Percentiles rank a stretch among this genome's conserved stretches.
phyloP scores from a whole-genome alignment of 352 stramenopile genomes.

The Globisporangium irregulare region DNA sequence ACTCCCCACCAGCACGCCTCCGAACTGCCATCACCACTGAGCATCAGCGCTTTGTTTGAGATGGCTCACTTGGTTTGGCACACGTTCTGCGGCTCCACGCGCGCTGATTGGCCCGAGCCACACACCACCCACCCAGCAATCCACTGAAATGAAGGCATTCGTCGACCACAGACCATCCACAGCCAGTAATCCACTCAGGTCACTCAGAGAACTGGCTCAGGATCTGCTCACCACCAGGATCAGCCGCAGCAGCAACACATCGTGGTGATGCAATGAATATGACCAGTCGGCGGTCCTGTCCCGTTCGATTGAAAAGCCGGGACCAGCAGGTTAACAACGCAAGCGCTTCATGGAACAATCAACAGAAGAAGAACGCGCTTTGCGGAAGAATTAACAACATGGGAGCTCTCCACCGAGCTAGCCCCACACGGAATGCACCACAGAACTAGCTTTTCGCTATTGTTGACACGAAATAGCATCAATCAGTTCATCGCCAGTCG shows the following conservation, averaged over 20 bases:
- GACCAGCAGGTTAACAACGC: neutral
- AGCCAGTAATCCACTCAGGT: neutral
- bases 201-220: neutral
- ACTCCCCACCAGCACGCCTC: neutral
- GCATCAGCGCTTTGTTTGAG: neutral
- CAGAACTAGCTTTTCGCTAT: neutral
- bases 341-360: neutral
- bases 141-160: neutral
- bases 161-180: neutral
- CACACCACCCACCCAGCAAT: neutral
- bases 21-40: neutral
- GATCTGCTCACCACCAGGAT: neutral
- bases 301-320: neutral
- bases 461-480: neutral
- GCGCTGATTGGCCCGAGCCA: slow-evolving; percentile 7
- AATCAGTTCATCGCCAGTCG: neutral
- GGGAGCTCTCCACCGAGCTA: too few species aligned
- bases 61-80: neutral
- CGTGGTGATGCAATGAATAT: neutral
- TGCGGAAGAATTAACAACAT: neutral
- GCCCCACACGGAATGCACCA: too few species aligned
- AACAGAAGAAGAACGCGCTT: neutral
- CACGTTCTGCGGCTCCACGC: neutral
- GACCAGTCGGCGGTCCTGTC: neutral
- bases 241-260: neutral